Conservation (phyloP, 1,284 basidiomycete genomes). For the Rhodotorula sp. region DNA sequence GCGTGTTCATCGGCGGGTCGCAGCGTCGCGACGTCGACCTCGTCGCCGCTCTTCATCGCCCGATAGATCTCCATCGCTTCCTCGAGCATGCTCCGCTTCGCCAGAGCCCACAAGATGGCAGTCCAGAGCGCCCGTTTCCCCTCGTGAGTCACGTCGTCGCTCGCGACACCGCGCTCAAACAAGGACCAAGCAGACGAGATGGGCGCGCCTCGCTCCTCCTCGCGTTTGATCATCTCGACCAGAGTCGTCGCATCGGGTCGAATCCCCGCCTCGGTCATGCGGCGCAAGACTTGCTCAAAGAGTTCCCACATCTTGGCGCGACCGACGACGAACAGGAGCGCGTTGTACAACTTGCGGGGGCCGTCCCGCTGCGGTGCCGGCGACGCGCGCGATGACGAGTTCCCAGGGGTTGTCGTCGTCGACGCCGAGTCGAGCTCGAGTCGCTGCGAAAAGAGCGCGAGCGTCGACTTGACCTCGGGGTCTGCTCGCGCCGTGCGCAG, state of each 20-base stretch:
- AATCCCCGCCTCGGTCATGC: slow-evolving; percentile 16
- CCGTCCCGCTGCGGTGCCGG: neutral
- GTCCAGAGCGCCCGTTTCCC: slow-evolving; percentile 13
- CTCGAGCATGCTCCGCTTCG: slow-evolving; percentile 11
- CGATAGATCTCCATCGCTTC: slow-evolving; percentile 22
- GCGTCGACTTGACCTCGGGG: slow-evolving; percentile 14
- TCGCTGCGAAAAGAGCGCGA: slow-evolving; percentile 20
- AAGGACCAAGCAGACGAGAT: slow-evolving; percentile 18
- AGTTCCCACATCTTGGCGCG: slow-evolving; percentile 24
- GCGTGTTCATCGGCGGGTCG: neutral
- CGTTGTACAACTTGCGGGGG: slow-evolving; percentile 22
- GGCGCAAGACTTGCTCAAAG: slow-evolving; percentile 24
- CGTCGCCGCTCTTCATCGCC: slow-evolving; percentile 17
- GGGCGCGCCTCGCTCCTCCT: slow-evolving; percentile 11
- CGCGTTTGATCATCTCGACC: slow-evolving; percentile 14
- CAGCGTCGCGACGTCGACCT: slow-evolving; percentile 16
- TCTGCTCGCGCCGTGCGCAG: slow-evolving; percentile 11
- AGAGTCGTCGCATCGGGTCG: slow-evolving; percentile 6
- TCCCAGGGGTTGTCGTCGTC: neutral
- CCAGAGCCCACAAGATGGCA: slow-evolving; percentile 20
- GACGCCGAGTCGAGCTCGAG: neutral
- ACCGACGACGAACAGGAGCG: slow-evolving; percentile 22
- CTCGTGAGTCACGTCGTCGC: neutral
- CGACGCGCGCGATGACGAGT: too few relatives aligned
- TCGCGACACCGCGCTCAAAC: slow-evolving; percentile 16